Conservation (phyloP, 164 flowering plant genomes). For the Berberis vulgaris region DNA sequence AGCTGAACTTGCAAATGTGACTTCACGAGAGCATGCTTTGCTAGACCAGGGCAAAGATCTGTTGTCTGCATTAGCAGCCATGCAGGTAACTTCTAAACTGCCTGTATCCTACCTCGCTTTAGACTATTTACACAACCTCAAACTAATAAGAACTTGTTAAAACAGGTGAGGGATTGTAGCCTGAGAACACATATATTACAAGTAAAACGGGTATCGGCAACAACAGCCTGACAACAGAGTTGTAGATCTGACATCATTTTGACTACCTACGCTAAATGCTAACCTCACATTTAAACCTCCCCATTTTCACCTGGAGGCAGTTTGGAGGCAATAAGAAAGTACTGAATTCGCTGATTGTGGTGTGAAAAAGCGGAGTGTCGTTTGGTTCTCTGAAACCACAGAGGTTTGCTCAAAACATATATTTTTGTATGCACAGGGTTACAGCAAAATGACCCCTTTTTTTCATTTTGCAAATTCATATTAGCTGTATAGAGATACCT, state of each 20-base stretch:
- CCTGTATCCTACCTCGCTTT: neutral
- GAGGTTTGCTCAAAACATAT: slow-evolving; percentile 10
- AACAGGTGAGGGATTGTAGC: slow-evolving; percentile 69
- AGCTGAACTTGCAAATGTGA: slow-evolving; percentile 47
- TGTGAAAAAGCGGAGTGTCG: neutral
- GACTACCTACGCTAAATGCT: slow-evolving; percentile 14
- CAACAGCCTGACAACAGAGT: slow-evolving; percentile 18
- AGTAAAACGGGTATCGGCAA: slow-evolving; percentile 23
- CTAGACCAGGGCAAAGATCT: slow-evolving; percentile 57
- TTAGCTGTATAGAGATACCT: slow-evolving; percentile 14
- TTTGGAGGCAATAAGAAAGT: slow-evolving; percentile 2
- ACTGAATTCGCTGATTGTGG: neutral
- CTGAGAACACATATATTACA: slow-evolving; percentile 58
- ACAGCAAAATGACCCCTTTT: slow-evolving; percentile 9
- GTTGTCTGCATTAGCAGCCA: slow-evolving; percentile 48
- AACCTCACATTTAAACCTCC: slow-evolving; percentile 12
- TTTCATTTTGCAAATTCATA: slow-evolving; percentile 4
- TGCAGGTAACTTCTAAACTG: slow-evolving; percentile 45
- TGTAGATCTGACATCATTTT: slow-evolving; percentile 15
- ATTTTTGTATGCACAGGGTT: slow-evolving; percentile 20
- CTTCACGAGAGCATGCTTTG: slow-evolving; percentile 42
- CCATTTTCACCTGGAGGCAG: slow-evolving; percentile 9
- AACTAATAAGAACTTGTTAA: neutral
- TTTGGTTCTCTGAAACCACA: slow-evolving; percentile 1
- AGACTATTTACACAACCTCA: neutral